phyloP scores from a whole-genome alignment of 1,284 basidiomycete species.

The Mycosarcoma mackinlayi region DNA sequence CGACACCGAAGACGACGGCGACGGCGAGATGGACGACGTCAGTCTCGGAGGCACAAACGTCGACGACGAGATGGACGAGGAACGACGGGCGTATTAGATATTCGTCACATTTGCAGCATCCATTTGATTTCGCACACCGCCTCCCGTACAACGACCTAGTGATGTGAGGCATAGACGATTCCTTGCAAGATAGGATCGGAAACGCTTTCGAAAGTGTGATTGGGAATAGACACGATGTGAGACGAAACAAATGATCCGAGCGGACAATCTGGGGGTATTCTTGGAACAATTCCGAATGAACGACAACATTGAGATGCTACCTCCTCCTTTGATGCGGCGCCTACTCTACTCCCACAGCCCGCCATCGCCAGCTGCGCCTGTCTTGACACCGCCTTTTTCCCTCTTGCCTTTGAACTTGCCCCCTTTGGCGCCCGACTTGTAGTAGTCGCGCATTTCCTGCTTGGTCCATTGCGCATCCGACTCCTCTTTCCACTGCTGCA shows the following conservation, averaged over 20 bases:
- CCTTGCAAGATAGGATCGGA: too few relatives aligned
- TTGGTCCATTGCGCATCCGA: constrained; percentile 45
- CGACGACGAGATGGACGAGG: constrained; percentile 21
- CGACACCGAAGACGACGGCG: constrained; percentile 26
- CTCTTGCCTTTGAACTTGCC: constrained; percentile 62
- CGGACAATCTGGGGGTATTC: not conserved
- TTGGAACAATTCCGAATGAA: not conserved
- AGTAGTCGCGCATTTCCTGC: constrained; percentile 59
- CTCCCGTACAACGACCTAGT: too few relatives aligned
- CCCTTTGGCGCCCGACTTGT: constrained; percentile 58
- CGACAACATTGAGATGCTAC: not conserved
- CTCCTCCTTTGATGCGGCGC: too few relatives aligned
- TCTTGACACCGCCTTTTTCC: constrained; percentile 60
- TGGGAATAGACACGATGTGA: not conserved
- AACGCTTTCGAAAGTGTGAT: too few relatives aligned
- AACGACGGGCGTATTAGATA: constrained; percentile 7
- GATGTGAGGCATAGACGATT: constrained; percentile 1
- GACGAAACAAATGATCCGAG: not conserved
- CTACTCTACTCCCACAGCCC: constrained; percentile 58
- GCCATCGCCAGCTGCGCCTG: constrained; percentile 47
- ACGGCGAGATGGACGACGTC: constrained; percentile 49
- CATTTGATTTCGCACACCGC: not conserved
- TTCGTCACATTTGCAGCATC: not conserved
- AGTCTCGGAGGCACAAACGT: constrained; percentile 27
- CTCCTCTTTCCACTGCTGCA: constrained; percentile 59